phyloP scores from a whole-genome alignment of 768 basidiomycete genomes.

The Paxillus rubicundulus region DNA sequence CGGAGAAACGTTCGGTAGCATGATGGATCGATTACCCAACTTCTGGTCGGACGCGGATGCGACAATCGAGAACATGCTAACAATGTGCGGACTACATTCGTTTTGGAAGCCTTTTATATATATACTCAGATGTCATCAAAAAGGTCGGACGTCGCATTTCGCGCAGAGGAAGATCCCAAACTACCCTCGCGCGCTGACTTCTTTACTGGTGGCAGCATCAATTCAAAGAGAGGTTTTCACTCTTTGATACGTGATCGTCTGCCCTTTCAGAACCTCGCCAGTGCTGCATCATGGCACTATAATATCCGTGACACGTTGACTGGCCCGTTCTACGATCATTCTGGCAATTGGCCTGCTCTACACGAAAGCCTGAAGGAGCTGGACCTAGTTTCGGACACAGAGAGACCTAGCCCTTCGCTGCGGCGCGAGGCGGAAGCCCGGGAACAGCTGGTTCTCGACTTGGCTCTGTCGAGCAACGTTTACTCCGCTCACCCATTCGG shows the following conservation, averaged over 20 bases:
- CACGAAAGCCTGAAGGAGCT: slow-evolving; percentile 42
- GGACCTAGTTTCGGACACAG: slow-evolving; percentile 39
- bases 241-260: slow-evolving; percentile 51
- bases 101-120: background rate
- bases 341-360: slow-evolving; percentile 33
- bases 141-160: slow-evolving; percentile 65
- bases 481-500: slow-evolving; percentile 48
- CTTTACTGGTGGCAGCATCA: slow-evolving; percentile 51
- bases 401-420: slow-evolving; percentile 39
- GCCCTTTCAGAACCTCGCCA: slow-evolving; percentile 35
- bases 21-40: slow-evolving; percentile 51
- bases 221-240: slow-evolving; percentile 50
- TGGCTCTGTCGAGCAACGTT: slow-evolving; percentile 56
- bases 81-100: slow-evolving; percentile 44
- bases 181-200: slow-evolving; percentile 52
- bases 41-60: slow-evolving; percentile 55
- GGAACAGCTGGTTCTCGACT: slow-evolving; percentile 62
- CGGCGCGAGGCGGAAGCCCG: slow-evolving; percentile 53
- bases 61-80: slow-evolving; percentile 54
- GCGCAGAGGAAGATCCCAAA: slow-evolving; percentile 47
- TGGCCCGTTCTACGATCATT: slow-evolving; percentile 39
- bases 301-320: slow-evolving; percentile 47
- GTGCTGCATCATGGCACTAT: slow-evolving; percentile 51
- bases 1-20: slow-evolving; percentile 41
- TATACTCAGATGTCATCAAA: background rate